These are phyloP conservation scores for Harrya chromipes DNA, from an alignment of 768 basidiomycete genomes.

Conservation along the genomic window DNA sequence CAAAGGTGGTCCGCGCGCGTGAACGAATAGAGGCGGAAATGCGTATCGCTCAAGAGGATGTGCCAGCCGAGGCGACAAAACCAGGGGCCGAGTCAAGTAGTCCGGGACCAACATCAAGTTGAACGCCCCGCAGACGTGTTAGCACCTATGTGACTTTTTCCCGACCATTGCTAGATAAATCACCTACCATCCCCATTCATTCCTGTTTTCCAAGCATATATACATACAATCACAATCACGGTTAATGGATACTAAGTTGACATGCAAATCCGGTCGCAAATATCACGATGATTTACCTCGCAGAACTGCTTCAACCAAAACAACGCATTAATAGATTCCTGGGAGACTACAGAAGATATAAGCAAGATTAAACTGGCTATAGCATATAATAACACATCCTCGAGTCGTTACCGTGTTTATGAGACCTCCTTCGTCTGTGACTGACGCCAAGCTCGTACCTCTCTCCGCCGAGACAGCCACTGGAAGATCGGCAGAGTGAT, in stretches of 20 bases:
- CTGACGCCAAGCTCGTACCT: conserved; percentile 22
- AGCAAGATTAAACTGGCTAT: not conserved
- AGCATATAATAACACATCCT: not conserved
- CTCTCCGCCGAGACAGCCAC: conserved; percentile 34
- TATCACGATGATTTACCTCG: too few relatives aligned
- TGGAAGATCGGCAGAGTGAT: conserved; percentile 52
- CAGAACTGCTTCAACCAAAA: not conserved
- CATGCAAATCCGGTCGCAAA: not conserved
- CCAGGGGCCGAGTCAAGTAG: conserved; percentile 17
- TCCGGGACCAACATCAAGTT: conserved; percentile 22
- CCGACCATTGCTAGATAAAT: conserved; percentile 20
- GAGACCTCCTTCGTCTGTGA: conserved; percentile 11
- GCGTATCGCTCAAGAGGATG: conserved; percentile 29
- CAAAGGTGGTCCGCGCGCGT: conserved; percentile 92
- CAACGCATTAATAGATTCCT: not conserved
- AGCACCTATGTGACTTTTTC: conserved; percentile 14
- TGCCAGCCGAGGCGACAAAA: conserved; percentile 11
- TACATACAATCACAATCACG: conserved; percentile 8
- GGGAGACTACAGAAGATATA: not conserved
- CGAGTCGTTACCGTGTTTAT: not conserved
- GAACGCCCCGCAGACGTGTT: conserved; percentile 6
- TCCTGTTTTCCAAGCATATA: conserved; percentile 13
- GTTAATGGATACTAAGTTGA: conserved; percentile 10
- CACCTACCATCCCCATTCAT: conserved; percentile 27
- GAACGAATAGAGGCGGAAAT: conserved; percentile 94